Conservation (phyloP, 768 basidiomycete genomes). For the Rhodotorula babjevae region DNA sequence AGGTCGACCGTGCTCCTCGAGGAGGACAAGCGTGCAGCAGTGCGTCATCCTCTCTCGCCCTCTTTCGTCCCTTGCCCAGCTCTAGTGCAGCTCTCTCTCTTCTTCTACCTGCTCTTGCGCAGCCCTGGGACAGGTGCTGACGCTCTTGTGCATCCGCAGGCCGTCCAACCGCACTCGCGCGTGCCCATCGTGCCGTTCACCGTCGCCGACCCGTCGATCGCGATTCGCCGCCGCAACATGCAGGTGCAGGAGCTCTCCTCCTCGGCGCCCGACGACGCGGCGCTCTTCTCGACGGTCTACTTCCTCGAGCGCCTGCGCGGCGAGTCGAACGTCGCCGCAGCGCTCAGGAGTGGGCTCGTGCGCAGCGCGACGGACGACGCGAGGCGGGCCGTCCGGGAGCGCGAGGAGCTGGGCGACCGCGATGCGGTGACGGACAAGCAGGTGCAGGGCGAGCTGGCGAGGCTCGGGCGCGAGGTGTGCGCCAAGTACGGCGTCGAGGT, state of each 20-base stretch:
- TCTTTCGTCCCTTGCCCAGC: too few species aligned
- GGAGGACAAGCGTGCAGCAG: slow-evolving; percentile 18
- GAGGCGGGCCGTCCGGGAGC: neutral
- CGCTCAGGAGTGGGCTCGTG: neutral
- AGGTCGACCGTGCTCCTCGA: slow-evolving; percentile 21
- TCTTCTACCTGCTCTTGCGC: too few species aligned
- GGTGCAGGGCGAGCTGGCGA: slow-evolving; percentile 4
- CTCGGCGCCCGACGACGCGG: slow-evolving; percentile 1
- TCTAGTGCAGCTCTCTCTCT: too few species aligned
- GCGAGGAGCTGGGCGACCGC: neutral
- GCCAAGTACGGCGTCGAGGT: slow-evolving; percentile 8
- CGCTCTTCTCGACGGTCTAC: slow-evolving; percentile 4
- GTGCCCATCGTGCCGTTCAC: slow-evolving; percentile 15
- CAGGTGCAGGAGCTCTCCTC: neutral
- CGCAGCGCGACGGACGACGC: neutral
- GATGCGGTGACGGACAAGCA: neutral
- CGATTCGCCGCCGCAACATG: neutral
- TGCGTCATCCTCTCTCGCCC: neutral
- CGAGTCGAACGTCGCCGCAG: slow-evolving; percentile 6
- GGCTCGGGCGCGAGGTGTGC: neutral
- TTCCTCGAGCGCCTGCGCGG: slow-evolving; percentile 1
- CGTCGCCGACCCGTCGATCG: neutral
- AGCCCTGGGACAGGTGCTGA: too few species aligned
- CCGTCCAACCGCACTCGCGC: slow-evolving; percentile 15
- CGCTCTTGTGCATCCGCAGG: neutral